Conservation (phyloP, 2,329 filamentous ascomycete genomes). For the Penicillium sp. region DNA sequence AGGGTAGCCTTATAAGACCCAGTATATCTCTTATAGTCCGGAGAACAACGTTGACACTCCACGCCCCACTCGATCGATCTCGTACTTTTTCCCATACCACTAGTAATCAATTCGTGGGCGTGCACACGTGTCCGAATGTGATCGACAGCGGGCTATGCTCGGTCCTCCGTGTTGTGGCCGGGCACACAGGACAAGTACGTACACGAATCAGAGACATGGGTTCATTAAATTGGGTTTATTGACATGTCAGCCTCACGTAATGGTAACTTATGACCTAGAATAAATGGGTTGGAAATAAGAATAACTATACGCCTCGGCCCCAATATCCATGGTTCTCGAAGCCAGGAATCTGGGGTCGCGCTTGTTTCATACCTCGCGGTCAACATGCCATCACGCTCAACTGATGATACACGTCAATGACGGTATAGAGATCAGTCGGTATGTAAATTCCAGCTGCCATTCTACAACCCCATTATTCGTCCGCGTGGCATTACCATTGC, state of each 20-base stretch:
- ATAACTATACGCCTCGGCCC: neutral
- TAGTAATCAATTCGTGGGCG: neutral
- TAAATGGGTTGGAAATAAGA: neutral
- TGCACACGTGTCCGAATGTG: slow-evolving; percentile 1
- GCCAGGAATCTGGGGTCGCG: neutral
- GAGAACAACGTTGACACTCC: neutral
- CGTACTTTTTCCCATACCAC: neutral
- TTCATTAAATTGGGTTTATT: neutral
- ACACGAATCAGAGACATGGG: neutral
- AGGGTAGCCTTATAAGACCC: neutral
- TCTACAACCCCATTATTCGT: neutral
- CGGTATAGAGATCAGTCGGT: neutral
- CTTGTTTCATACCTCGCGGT: neutral
- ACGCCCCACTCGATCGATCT: slow-evolving; percentile 5
- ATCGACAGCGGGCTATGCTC: neutral
- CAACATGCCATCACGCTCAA: no score
- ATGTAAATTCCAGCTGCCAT: neutral
- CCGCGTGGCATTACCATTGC: neutral
- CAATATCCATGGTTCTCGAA: neutral
- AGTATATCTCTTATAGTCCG: neutral
- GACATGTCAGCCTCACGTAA: neutral
- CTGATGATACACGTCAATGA: neutral
- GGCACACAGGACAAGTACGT: neutral
- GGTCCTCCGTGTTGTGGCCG: neutral
- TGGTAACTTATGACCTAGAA: neutral